Base-by-base conservation (phyloP, 2,329 filamentous ascomycete species). In the Alternaria brassicae region DNA sequence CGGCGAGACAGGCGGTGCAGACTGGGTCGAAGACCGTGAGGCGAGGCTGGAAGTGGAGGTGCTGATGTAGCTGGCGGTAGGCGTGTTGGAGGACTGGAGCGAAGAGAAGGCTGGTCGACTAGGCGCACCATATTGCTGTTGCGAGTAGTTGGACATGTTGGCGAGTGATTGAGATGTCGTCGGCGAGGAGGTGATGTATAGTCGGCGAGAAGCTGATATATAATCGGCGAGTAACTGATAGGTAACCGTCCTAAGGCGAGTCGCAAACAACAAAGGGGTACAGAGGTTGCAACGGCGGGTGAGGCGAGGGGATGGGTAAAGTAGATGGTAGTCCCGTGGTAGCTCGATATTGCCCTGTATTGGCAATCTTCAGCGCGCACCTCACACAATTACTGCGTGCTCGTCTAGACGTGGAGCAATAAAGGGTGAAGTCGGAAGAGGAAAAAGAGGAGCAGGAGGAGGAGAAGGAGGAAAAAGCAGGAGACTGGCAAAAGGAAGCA, bases 21-120 rank as follows among this genome's bases (percentile, higher is more conserved):
- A 70, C 6, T 75, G 72, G 17, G 70, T 68, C 9, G 74, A 69
- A 6, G 76, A 74, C 44, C 72, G 71, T 53, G 74, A 70, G 61
- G 72, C 64, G 27, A 81, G 66, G 41, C 77, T 81, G 34, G 79
- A 75, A 42, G 79, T 79, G 32, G 78, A 73, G 30, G 79, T 74
- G 67, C 79, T 81, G 71, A 75, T 80, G 57, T 78, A 80, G 72
- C 75, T 79, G 52, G 71, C 71, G 51, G 65, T 58, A 17, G 66
- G 62, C 53, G 61, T 61, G 57, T 55, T 66, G 13, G 77, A 68
- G 50, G 74, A 63, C 58, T 74, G 79, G 69, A 69, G 73, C 67
- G 67, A 73, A 70, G 65, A 76, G 58, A 74, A 78, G 70, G 71
- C 72, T 61, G 75, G 75, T 23, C 72, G 70, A 44, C 70, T 52